phyloP scores from a whole-genome alignment of 371 early-diverging fungal genomes.

The Haplosporangium sp. region DNA sequence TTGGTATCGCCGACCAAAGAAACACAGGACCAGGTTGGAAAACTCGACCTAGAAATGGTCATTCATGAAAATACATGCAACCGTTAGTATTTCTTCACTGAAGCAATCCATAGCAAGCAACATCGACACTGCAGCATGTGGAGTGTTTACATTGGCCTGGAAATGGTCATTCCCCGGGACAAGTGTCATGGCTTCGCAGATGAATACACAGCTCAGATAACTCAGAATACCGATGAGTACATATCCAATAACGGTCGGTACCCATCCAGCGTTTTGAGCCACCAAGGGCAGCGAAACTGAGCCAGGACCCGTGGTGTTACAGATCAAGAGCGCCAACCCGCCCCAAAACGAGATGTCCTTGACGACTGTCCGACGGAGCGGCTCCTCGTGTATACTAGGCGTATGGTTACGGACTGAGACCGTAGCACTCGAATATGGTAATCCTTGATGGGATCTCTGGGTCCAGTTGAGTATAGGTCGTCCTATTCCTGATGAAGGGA shows the following conservation, averaged over 20 bases:
- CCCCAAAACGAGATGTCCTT: conserved; percentile 57
- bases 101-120: not conserved
- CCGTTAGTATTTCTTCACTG: not conserved
- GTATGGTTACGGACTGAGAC: conserved; percentile 9
- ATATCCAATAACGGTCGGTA: conserved; percentile 61
- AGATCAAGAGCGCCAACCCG: conserved; percentile 53
- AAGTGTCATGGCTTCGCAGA: conserved; percentile 82
- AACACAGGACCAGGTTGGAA: conserved; percentile 65
- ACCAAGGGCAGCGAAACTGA: conserved; percentile 45
- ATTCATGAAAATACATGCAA: not conserved
- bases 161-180: conserved; percentile 83
- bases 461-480: not conserved
- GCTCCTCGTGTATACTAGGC: not conserved
- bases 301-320: conserved; percentile 57
- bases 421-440: not conserved
- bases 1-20: conserved; percentile 64
- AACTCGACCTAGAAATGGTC: conserved; percentile 57
- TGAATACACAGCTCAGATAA: conserved; percentile 70
- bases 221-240: conserved; percentile 60
- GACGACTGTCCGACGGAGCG: conserved; percentile 4
- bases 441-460: not conserved
- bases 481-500: no score
- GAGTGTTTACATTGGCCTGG: conserved; percentile 55
- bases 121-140: not conserved
- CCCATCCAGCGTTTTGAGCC: conserved; percentile 51